Evolutionary conservation across 225 moss, liverwort and hornwort species (phyloP).

Genomic region (Pleurozium schreberi): DNA sequence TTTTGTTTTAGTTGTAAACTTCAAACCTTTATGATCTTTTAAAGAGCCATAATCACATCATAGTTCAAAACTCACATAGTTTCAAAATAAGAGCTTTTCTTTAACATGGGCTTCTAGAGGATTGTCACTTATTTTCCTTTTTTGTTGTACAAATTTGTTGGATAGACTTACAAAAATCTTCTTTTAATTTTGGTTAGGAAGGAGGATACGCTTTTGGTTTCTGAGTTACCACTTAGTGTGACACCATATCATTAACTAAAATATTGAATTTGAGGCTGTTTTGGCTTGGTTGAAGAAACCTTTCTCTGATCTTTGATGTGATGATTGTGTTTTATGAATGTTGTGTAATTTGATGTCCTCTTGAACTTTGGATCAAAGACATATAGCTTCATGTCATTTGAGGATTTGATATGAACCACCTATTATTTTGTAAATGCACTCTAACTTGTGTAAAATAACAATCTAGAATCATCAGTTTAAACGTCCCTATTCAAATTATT

Average conservation of each 20-base stretch:
- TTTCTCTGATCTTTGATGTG: neutral
- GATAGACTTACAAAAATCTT: fast-evolving
- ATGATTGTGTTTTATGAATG: neutral
- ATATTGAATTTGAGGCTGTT: neutral
- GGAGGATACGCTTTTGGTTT: neutral
- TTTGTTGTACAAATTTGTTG: neutral
- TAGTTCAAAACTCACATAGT: neutral
- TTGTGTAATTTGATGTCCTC: neutral
- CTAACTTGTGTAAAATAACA: neutral
- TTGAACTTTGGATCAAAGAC: neutral
- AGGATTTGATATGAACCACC: neutral
- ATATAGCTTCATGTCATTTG: neutral
- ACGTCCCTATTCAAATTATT: neutral
- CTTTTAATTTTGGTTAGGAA: neutral
- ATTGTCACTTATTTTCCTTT: neutral
- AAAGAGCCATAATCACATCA: neutral
- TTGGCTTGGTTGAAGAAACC: neutral
- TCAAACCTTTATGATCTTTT: too few relatives aligned
- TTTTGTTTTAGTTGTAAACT: neutral
- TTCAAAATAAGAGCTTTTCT: neutral
- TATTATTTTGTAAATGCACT: neutral
- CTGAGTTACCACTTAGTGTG: fast-evolving
- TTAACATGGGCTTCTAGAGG: neutral
- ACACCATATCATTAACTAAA: neutral
- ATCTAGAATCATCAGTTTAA: neutral